Evolutionary conservation across 768 basidiomycete species (phyloP).

Genomic region (Dioszegia crocea): DNA sequence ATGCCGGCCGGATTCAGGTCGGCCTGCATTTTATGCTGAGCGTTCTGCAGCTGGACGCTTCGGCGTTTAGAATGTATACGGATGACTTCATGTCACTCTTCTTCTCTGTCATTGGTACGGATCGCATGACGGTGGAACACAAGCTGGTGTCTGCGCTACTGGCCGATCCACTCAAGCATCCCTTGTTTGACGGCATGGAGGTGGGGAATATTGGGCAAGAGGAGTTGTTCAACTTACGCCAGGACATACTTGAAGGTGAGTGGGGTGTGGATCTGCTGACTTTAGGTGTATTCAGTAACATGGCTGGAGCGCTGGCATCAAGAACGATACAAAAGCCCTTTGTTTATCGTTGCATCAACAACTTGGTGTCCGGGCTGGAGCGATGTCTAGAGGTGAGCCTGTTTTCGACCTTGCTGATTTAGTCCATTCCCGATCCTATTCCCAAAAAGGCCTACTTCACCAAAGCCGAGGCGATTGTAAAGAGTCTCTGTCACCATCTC

Average conservation of each 20-base stretch:
- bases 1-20: slow-evolving; percentile 58
- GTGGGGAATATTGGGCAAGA: slow-evolving; percentile 24
- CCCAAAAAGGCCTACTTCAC: neutral
- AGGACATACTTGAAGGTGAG: slow-evolving; percentile 7
- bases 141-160: slow-evolving; percentile 61
- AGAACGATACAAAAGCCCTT: slow-evolving; percentile 32
- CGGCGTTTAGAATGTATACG: slow-evolving; percentile 55
- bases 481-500: neutral
- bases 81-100: slow-evolving; percentile 59
- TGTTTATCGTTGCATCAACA: slow-evolving; percentile 50
- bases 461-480: neutral
- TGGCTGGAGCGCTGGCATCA: neutral
- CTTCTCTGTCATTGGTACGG: slow-evolving; percentile 57
- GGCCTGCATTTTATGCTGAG: slow-evolving; percentile 60
- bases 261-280: neutral
- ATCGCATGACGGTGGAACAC: slow-evolving; percentile 56
- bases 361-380: slow-evolving; percentile 58
- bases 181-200: slow-evolving; percentile 30
- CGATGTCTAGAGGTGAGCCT: slow-evolving; percentile 53
- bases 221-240: neutral
- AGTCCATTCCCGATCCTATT: neutral
- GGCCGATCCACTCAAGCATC: slow-evolving; percentile 57
- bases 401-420: neutral
- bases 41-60: slow-evolving; percentile 57
- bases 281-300: slow-evolving; percentile 5